These are phyloP conservation scores for Ophiostoma quercus DNA, from an alignment of 2,329 filamentous ascomycete genomes.

Conservation along the genomic window DNA sequence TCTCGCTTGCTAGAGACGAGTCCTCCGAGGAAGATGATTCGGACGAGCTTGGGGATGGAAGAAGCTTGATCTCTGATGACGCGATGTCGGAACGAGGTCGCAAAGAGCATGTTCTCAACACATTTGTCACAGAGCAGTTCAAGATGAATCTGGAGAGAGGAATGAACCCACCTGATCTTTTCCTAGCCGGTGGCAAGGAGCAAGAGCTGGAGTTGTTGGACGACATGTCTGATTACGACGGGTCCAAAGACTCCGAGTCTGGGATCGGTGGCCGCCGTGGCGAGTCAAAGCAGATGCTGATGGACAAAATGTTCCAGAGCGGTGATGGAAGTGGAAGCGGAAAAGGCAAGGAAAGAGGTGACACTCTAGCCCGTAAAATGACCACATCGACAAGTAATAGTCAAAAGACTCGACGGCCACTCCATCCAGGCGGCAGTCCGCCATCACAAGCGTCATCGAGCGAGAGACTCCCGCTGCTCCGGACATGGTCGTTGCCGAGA, in stretches of 20 bases:
- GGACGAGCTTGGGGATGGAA: constrained; percentile 24
- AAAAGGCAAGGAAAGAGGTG: not conserved
- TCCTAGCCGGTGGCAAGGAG: constrained; percentile 19
- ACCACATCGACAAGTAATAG: not conserved
- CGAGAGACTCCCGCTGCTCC: not conserved
- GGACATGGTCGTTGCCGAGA: not conserved
- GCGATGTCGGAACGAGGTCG: constrained; percentile 25
- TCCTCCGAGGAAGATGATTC: constrained; percentile 24
- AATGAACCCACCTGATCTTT: constrained; percentile 22
- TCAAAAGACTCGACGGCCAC: not conserved
- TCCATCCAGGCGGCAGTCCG: not conserved
- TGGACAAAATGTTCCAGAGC: constrained; percentile 24
- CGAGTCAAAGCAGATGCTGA: constrained; percentile 24
- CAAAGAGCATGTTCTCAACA: constrained; percentile 25
- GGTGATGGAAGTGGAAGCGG: constrained; percentile 4
- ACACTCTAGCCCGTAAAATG: not conserved
- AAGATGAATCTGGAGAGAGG: constrained; percentile 25
- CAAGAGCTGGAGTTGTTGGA: constrained; percentile 24
- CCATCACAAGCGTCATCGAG: constrained; percentile 4
- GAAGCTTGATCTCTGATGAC: constrained; percentile 16
- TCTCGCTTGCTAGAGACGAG: constrained; percentile 21
- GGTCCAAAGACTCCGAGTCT: constrained; percentile 12
- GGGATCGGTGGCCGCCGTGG: not conserved
- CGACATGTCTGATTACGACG: constrained; percentile 24
- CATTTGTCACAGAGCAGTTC: constrained; percentile 27